Evolutionary conservation across 805 yeast species (phyloP).

Genomic region (Candida vaughaniae): DNA sequence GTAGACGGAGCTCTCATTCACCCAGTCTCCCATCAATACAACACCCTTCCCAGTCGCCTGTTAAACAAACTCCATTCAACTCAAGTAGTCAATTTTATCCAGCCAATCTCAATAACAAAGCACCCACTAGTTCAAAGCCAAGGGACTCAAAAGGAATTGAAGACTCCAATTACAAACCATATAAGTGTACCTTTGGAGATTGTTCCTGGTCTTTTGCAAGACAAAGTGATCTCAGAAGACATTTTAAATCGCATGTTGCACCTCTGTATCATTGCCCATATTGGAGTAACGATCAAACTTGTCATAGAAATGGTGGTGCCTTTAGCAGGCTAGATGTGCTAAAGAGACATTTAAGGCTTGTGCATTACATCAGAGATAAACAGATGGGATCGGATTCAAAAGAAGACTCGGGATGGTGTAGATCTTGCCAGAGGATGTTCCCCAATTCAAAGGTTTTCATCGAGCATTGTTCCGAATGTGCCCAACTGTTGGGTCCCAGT

Average conservation of each 20-base stretch:
- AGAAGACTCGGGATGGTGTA: constrained; percentile 66
- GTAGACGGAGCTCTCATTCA: not conserved
- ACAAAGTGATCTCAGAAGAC: constrained; percentile 68
- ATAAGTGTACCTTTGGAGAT: constrained; percentile 36
- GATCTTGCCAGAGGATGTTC: constrained; percentile 61
- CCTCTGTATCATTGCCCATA: constrained; percentile 74
- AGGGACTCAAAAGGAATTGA: not conserved
- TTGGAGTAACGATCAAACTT: constrained; percentile 65
- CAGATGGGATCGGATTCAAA: constrained; percentile 27
- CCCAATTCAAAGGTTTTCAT: constrained; percentile 54
- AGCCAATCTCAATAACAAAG: too few relatives aligned
- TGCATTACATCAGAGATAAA: constrained; percentile 59
- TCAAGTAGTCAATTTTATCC: not conserved
- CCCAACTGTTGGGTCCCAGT: constrained; percentile 28
- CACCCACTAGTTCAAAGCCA: not conserved
- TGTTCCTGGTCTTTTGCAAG: constrained; percentile 74
- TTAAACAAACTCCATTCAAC: not conserved
- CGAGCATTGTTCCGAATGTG: constrained; percentile 65
- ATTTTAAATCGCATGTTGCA: constrained; percentile 60
- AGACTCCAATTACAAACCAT: constrained; percentile 22
- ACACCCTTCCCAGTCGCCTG: not conserved
- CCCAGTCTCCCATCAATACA: not conserved
- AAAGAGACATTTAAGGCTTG: constrained; percentile 68
- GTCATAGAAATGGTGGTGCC: constrained; percentile 76
- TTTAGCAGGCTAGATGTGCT: constrained; percentile 73